These are phyloP conservation scores for Leccinum barrowsii DNA, from an alignment of 768 basidiomycete species.

Conservation along the genomic window DNA sequence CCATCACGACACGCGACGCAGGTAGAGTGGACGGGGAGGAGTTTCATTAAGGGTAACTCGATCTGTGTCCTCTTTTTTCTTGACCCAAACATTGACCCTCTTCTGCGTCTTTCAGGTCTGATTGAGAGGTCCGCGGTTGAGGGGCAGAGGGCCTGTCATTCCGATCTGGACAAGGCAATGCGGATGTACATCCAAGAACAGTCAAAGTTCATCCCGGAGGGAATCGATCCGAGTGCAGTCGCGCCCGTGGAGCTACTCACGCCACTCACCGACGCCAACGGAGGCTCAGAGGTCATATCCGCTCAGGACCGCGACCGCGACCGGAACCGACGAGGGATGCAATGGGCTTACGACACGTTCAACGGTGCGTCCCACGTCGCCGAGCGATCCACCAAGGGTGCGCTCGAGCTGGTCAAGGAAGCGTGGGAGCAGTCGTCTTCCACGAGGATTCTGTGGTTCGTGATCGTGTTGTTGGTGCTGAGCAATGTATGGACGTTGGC, in stretches of 20 bases:
- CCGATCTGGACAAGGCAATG: conserved; percentile 81
- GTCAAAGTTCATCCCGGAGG: conserved; percentile 85
- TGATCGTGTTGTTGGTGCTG: conserved; percentile 68
- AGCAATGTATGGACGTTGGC: conserved; percentile 71
- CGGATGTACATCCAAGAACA: conserved; percentile 84
- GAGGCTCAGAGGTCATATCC: conserved; percentile 8
- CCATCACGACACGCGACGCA: conserved; percentile 70
- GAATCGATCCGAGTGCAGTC: conserved; percentile 58
- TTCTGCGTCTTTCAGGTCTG: conserved; percentile 54
- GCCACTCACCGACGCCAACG: conserved; percentile 15
- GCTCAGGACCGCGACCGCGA: conserved; percentile 51
- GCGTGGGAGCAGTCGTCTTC: conserved; percentile 75
- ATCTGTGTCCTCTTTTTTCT: background rate
- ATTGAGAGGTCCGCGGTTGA: conserved; percentile 90
- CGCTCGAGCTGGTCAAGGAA: conserved; percentile 74
- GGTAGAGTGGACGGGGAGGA: conserved; percentile 95
- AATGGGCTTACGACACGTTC: conserved; percentile 88
- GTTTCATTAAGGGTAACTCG: conserved; percentile 85
- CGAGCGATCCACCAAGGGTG: conserved; percentile 62
- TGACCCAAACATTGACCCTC: background rate
- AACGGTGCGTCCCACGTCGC: conserved; percentile 74
- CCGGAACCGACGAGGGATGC: conserved; percentile 66
- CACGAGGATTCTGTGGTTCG: conserved; percentile 67
- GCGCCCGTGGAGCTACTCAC: conserved; percentile 42
- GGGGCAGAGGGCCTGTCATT: conserved; percentile 85